Evolutionary conservation across 352 stramenopile species (phyloP).

Genomic region (Pythium aquatile): DNA sequence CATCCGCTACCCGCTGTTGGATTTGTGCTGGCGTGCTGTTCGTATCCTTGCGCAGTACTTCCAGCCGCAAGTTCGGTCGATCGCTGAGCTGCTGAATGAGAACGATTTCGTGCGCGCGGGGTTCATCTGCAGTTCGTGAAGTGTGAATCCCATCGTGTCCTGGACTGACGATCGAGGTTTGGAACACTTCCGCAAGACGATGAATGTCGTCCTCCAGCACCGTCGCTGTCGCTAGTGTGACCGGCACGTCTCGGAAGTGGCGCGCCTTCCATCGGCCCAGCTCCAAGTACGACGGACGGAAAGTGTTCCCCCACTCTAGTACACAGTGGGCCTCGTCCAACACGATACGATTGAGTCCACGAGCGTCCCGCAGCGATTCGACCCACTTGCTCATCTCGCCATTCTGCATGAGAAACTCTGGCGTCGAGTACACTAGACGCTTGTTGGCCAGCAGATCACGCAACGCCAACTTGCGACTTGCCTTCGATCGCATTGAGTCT

Average conservation of each 20-base stretch:
- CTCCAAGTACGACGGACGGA: constrained; percentile 69
- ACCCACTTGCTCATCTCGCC: constrained; percentile 52
- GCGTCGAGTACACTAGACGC: constrained; percentile 76
- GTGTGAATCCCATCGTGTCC: neutral
- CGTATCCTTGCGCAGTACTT: constrained; percentile 51
- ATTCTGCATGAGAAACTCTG: constrained; percentile 76
- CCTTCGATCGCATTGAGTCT: constrained; percentile 24
- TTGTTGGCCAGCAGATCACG: constrained; percentile 39
- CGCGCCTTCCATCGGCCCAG: constrained; percentile 54
- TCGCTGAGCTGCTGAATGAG: constrained; percentile 67
- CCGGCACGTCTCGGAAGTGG: constrained; percentile 43
- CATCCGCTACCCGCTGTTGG: constrained; percentile 27
- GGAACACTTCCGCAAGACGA: constrained; percentile 51
- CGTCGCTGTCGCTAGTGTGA: constrained; percentile 76
- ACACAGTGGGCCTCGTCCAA: constrained; percentile 82
- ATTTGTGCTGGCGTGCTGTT: constrained; percentile 31
- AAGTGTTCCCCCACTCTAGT: constrained; percentile 76
- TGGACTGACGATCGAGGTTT: constrained; percentile 29
- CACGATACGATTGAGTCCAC: constrained; percentile 51
- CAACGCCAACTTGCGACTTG: constrained; percentile 23
- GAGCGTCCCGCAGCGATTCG: constrained; percentile 18
- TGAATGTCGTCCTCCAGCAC: constrained; percentile 63
- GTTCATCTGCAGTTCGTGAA: neutral
- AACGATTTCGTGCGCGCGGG: constrained; percentile 35
- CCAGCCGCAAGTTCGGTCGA: constrained; percentile 56